Base-by-base conservation (phyloP, 768 basidiomycete genomes). In the Chalciporus pseudorubinellus region DNA sequence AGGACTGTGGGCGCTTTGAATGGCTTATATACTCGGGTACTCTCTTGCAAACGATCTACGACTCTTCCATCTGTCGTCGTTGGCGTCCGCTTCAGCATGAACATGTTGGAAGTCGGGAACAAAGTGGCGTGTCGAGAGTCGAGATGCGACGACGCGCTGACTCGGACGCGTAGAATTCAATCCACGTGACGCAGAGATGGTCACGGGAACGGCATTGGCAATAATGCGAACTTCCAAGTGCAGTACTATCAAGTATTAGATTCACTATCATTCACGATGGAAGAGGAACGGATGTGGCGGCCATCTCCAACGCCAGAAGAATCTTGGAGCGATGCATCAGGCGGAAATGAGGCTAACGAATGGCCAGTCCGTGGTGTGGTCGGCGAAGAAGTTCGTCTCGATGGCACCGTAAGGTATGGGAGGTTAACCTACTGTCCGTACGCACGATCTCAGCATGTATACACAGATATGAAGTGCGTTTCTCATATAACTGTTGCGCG, bases 1-100 rank as follows among this genome's bases (percentile, higher is more conserved):
- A 74, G 62, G 24, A 73, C 59, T 1, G 83, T 77, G 4, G 91
- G 91, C 1, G 85, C 73, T 64, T 90, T 92, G 76, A 92, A 93
- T 0, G 88, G 91, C 60, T 85, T 84, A 72, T 83, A 85, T 24
- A 92, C 70, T 43, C 88, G 83, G 14, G 70, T 75, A 59, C 85
- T 89, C 64, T 89, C 89, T 46, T 82, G 81, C 0, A 87, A 78
- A 57, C 83, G 75, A 60, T 87, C 83, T 6, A 89, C 74, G 11
- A 75, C 70, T 58, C 80, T 82, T 24, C 89, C 89, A 51, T 91
- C 88, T 18, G 73, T 69, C 1, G 84, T 88, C 0, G 83, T 85
- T 21, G 89, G 89, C 10, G 72, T 68, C 13, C 88, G 81, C 51
- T 79, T 81, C 28, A 92, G 74, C 89, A 92, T 91, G 50, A 60